Evolutionary conservation across 2,329 filamentous ascomycete species (phyloP), one percentile per base, ranked within the genome.

Genomic region (Bipolaris oryzae): DNA sequence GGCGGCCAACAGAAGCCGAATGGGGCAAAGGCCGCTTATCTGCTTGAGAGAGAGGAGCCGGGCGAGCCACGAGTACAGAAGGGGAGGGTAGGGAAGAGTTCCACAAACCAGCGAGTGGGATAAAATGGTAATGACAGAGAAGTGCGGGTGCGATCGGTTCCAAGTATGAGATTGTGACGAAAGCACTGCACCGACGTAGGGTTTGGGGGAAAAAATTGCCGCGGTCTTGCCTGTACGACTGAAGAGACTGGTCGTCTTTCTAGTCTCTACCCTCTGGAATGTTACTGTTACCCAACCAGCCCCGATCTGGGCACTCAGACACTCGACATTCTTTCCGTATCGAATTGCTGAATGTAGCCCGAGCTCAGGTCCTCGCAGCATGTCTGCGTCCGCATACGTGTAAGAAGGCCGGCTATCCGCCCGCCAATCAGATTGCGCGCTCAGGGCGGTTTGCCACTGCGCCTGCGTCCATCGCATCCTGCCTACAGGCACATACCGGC

Each of bases 321-420:
- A 15, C 28, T 16, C 11, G 34, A 37, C 25, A 16, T 42, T 38
- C 34, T 10, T 28, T 41, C 47, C 50, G 54, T 28, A 38, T 48
- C 50, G 54, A 57, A 31, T 57, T 57, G 3, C 54, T 33, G n/a
- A 5, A 48, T 44, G 6, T 44, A n/a, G 44, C 33, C 50, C 31
- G 23, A n/a, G 21, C 21, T 39, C 18, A 34, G 42, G 33, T 39
- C 20, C 41, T 41, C 9, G 21, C 21, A 49, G 25, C 25, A 25
- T 20, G 6, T 48, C n/a, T 34, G 15, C 18, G 34, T 23, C 11
- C 45, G 28, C 28, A 21, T 16, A 37, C 31, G 25, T 55, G 47
- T 46, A 44, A 43, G 15, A 43, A 44, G 13, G 3, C 51, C 49
- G 54, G 41, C 10, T 31, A 37, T 11, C 15, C 15, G 10, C 2